Percentiles rank a stretch among this genome's conserved stretches.
phyloP scores from a whole-genome alignment of 495 filamentous ascomycete species.

The Hypoxylon trugodes region DNA sequence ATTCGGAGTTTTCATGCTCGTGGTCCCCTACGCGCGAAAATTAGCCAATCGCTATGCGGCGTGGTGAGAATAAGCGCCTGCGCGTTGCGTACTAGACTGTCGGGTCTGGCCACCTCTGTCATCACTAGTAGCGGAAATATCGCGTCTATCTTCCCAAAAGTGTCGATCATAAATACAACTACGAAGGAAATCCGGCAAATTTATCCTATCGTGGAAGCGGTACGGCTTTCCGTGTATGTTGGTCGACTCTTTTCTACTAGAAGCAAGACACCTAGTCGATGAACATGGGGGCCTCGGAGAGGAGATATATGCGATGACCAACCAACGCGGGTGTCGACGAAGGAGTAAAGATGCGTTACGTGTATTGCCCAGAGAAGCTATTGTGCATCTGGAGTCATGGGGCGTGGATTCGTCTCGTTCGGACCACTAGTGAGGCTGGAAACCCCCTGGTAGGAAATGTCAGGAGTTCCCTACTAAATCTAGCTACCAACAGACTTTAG shows the following conservation, averaged over 20 bases:
- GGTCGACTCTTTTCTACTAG: conserved; percentile 4
- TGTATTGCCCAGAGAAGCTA: background rate
- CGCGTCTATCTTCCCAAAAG: background rate
- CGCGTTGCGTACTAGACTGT: conserved; percentile 16
- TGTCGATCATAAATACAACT: conserved; percentile 4
- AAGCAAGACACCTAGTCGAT: conserved; percentile 5
- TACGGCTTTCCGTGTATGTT: conserved; percentile 9
- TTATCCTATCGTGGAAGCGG: background rate
- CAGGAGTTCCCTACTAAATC: conserved; percentile 11
- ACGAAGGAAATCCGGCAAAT: conserved; percentile 2
- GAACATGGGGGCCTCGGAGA: conserved; percentile 1
- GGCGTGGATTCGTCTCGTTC: conserved; percentile 3
- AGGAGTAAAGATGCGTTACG: conserved; percentile 5
- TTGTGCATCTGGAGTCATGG: conserved; percentile 14
- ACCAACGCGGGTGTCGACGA: conserved; percentile 9
- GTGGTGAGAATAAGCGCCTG: conserved; percentile 31
- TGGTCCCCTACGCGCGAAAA: conserved; percentile 27
- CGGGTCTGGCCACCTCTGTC: conserved; percentile 22
- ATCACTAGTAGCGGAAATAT: background rate
- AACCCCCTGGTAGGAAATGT: conserved; percentile 8
- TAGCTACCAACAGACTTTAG: conserved; percentile 21
- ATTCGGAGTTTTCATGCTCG: background rate
- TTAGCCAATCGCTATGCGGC: conserved; percentile 15
- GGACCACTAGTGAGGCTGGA: conserved; percentile 5
- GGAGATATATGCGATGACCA: conserved; percentile 5